phyloP scores from a whole-genome alignment of 2,329 filamentous ascomycete species.

The Onygenales sp. region DNA sequence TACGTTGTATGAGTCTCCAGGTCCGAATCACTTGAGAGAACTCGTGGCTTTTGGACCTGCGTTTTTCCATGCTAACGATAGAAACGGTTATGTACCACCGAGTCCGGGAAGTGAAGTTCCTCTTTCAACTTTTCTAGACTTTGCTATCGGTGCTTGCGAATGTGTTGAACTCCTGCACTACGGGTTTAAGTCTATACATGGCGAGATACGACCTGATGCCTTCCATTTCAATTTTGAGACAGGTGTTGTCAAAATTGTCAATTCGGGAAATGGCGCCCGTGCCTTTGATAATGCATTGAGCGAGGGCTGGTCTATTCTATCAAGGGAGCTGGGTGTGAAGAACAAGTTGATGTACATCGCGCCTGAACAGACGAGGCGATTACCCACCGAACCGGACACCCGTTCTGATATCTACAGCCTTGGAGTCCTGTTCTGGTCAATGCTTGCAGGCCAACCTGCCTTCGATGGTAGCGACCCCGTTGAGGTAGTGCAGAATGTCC shows the following conservation, averaged over 20 bases:
- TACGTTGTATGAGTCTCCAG: slow-evolving; percentile 71
- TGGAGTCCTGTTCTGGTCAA: slow-evolving; percentile 79
- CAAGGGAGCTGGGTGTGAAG: slow-evolving; percentile 74
- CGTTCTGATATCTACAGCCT: slow-evolving; percentile 91
- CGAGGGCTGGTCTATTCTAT: slow-evolving; percentile 75
- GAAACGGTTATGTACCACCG: slow-evolving; percentile 32
- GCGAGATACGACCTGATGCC: slow-evolving; percentile 80
- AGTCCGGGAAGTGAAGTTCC: slow-evolving; percentile 53
- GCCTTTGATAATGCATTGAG: slow-evolving; percentile 88
- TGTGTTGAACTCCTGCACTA: slow-evolving; percentile 89
- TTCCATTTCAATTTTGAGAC: slow-evolving; percentile 74
- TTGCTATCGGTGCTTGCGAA: slow-evolving; percentile 78
- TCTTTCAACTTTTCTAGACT: slow-evolving; percentile 72
- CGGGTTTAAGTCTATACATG: slow-evolving; percentile 74
- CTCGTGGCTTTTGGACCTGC: slow-evolving; percentile 70
- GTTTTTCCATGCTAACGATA: slow-evolving; percentile 52
- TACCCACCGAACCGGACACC: slow-evolving; percentile 84
- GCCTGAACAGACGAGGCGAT: slow-evolving; percentile 85
- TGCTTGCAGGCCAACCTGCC: slow-evolving; percentile 68
- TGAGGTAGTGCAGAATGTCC: slow-evolving; percentile 83
- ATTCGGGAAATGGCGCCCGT: slow-evolving; percentile 75
- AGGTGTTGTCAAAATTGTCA: slow-evolving; percentile 65
- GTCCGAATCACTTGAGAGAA: slow-evolving; percentile 60
- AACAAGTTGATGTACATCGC: slow-evolving; percentile 88
- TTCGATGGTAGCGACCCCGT: slow-evolving; percentile 73